These are phyloP conservation scores for Warburgia ugandensis DNA, from an alignment of 164 flowering plant species.

Conservation along the genomic window DNA sequence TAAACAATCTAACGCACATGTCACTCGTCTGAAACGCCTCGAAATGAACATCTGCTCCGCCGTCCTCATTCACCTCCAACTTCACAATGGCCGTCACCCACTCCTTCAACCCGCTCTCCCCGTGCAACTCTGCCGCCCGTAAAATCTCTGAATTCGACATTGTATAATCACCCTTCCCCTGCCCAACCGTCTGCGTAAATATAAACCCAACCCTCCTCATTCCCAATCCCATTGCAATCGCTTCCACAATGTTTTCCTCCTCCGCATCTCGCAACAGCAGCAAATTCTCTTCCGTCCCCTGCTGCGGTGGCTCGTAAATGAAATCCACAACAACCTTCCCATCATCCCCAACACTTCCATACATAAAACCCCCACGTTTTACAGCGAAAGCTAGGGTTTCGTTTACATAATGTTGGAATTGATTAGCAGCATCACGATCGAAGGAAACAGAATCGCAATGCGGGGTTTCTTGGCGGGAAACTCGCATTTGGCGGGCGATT, in stretches of 20 bases:
- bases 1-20: constrained; percentile 69
- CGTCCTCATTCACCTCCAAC: constrained; percentile 83
- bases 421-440: constrained; percentile 77
- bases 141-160: constrained; percentile 65
- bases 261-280: constrained; percentile 55
- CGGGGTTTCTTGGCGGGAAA: constrained; percentile 71
- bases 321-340: constrained; percentile 73
- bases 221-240: constrained; percentile 26
- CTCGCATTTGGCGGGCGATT: constrained; percentile 79
- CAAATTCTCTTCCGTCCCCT: constrained; percentile 66
- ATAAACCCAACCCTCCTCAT: constrained; percentile 28
- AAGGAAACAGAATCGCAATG: constrained; percentile 76
- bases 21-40: constrained; percentile 99
- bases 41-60: constrained; percentile 76
- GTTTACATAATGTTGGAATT: constrained; percentile 75
- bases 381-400: constrained; percentile 77
- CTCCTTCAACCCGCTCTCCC: constrained; percentile 77
- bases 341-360: constrained; percentile 57
- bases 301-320: constrained; percentile 94
- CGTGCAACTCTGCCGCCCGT: constrained; percentile 79
- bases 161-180: constrained; percentile 69
- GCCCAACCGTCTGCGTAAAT: constrained; percentile 70
- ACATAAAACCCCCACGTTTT: constrained; percentile 90
- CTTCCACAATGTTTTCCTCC: constrained; percentile 30
- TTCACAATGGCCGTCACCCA: constrained; percentile 94